These are phyloP conservation scores for Tolypocladium inflatum DNA, from an alignment of 2,329 filamentous ascomycete species.

Conservation along the genomic window DNA sequence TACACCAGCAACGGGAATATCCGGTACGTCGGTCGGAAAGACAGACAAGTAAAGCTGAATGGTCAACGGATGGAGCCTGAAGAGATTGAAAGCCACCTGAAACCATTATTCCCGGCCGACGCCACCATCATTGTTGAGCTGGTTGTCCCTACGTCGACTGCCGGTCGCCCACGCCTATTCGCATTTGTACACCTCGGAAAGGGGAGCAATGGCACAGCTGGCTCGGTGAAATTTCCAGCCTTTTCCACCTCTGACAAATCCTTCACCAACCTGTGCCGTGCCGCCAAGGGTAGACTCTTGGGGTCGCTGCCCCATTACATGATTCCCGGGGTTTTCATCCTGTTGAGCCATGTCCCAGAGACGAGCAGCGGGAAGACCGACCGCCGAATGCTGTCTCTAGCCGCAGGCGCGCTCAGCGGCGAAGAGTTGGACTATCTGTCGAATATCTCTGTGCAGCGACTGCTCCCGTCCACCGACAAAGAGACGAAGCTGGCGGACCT, in stretches of 20 bases:
- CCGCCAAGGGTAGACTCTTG: neutral
- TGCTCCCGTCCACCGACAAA: neutral
- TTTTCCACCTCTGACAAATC: neutral
- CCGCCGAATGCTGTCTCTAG: neutral
- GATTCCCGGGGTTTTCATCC: slow-evolving; percentile 31
- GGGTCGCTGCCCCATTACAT: slow-evolving; percentile 23
- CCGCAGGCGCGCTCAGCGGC: neutral
- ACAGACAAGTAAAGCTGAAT: slow-evolving; percentile 3
- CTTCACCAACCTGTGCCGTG: neutral
- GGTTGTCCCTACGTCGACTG: neutral
- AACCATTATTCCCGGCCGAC: neutral
- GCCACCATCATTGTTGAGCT: neutral
- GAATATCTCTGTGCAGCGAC: neutral
- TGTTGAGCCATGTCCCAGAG: slow-evolving; percentile 6
- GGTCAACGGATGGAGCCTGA: slow-evolving; percentile 1
- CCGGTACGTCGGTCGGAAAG: slow-evolving; percentile 1
- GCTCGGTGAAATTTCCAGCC: neutral
- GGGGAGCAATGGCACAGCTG: neutral
- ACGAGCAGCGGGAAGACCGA: slow-evolving; percentile 1
- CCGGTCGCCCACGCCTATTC: neutral
- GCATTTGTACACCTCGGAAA: neutral
- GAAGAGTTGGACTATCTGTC: neutral
- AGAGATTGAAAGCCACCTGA: slow-evolving; percentile 1
- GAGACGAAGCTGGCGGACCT: neutral
- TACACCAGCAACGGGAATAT: slow-evolving; percentile 14